These are phyloP conservation scores for Spiraea crenata DNA, from an alignment of 331 rosid species.

Conservation along the genomic window DNA sequence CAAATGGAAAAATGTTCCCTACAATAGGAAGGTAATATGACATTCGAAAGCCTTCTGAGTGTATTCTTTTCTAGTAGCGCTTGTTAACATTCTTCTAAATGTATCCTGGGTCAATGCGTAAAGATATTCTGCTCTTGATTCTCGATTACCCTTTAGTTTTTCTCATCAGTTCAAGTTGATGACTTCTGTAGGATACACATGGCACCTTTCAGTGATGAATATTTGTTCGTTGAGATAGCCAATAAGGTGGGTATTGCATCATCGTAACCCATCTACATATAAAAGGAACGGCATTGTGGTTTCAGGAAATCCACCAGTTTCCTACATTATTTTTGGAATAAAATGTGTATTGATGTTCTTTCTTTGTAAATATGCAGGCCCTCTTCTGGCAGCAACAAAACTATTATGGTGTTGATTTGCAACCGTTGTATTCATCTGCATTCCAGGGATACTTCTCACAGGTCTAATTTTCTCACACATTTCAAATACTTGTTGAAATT, in stretches of 20 bases:
- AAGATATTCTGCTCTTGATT: not conserved
- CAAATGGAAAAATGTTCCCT: conserved; percentile 95
- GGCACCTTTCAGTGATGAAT: conserved; percentile 93
- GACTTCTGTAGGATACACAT: conserved; percentile 60
- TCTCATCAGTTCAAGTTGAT: conserved; percentile 42
- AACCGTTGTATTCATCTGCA: conserved; percentile 78
- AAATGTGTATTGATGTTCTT: conserved; percentile 16
- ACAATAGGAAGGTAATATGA: conserved; percentile 72
- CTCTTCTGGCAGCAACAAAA: conserved; percentile 97
- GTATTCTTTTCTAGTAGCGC: conserved; percentile 11
- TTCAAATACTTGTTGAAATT: conserved; percentile 13
- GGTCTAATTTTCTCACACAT: conserved; percentile 38
- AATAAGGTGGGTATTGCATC: conserved; percentile 64
- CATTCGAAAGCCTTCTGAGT: conserved; percentile 7
- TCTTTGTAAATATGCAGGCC: conserved; percentile 44
- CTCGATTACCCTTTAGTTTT: not conserved
- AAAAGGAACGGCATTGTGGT: not conserved
- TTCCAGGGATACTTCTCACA: conserved; percentile 91
- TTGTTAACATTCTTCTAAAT: not conserved
- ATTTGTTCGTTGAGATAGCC: conserved; percentile 85
- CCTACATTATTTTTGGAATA: not conserved
- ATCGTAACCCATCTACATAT: not conserved
- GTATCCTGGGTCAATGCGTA: not conserved
- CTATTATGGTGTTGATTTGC: conserved; percentile 90
- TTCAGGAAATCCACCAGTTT: not conserved